Evolutionary conservation across 768 basidiomycete species (phyloP), one percentile per base, ranked within the genome.

Genomic region (Serendipita indica): DNA sequence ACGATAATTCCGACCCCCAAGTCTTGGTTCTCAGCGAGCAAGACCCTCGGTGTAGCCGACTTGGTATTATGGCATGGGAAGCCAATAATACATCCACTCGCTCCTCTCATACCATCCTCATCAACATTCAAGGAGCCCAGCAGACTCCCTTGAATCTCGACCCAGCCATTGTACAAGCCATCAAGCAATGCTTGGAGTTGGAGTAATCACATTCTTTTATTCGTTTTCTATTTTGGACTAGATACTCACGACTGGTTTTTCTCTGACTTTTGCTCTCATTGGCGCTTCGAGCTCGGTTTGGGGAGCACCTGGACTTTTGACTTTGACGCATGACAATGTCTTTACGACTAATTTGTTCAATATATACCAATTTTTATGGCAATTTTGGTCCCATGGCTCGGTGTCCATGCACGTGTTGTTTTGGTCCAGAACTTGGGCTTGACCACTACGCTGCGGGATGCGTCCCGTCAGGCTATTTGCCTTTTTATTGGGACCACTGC

Each of bases 401-500:
- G n/a, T n/a, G n/a, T n/a, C n/a, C n/a, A n/a, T n/a, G n/a, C n/a
- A n/a, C n/a, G n/a, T n/a, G n/a, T 43, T 43, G 27, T 7, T 43
- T 43, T 43, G 5, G 41, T 5, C 41, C n/a, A 18, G 5, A n/a
- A 6, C 41, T 43, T 43, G 18, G 41, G 41, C 41, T 43, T 43
- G 41, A 25, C n/a, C n/a, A n/a, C n/a, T n/a, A n/a, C n/a, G n/a
- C n/a, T n/a, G 27, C 27, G 41, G 27, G 5, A 43, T 43, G 41
- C 41, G 41, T 43, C 41, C 41, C 18, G 27, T n/a, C 41, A 43
- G 27, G 41, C n/a, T 43, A 43, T 43, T 43, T 43, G 59, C 59
- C n/a, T 33, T 54, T 14, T 39, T 60, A 18, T 33, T 49, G 20
- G 45, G 32, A 20, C 33, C 49, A 25, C 46, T 39, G 33, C 57